A percentile compares a stretch with the other conserved stretches of the same genome.
Evolutionary conservation across 306 rosid genomes (phyloP).

Genomic region (Cucurbita moschata): DNA sequence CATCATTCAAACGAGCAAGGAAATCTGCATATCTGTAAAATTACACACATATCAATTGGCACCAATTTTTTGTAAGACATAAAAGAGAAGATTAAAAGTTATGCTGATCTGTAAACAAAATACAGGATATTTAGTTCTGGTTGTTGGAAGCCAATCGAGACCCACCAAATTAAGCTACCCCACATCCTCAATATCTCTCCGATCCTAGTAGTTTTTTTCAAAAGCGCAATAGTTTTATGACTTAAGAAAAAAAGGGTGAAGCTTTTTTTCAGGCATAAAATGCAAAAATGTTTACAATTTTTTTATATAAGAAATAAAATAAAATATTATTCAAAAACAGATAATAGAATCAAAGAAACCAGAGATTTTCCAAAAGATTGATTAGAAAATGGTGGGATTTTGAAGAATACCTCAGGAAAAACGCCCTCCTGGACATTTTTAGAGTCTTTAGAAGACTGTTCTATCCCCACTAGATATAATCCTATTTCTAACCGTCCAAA

Average conservation of each 20-base stretch:
- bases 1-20: constrained; percentile 83
- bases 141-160: background rate
- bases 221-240: background rate
- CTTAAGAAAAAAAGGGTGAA: background rate
- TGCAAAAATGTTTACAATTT: background rate
- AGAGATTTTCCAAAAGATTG: background rate
- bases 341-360: background rate
- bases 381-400: background rate
- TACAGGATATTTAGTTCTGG: background rate
- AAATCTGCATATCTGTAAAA: constrained; percentile 83
- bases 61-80: background rate
- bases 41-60: constrained; percentile 2
- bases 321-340: background rate
- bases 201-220: background rate
- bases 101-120: background rate
- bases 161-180: background rate
- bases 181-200: background rate
- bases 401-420: background rate
- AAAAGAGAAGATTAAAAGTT: background rate
- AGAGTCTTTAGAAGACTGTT: background rate
- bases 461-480: background rate
- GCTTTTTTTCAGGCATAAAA: background rate
- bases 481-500: background rate
- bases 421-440: background rate
- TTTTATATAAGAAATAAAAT: background rate